Evolutionary conservation across 768 basidiomycete species (phyloP).

Genomic region (Tylopilus intermedius): DNA sequence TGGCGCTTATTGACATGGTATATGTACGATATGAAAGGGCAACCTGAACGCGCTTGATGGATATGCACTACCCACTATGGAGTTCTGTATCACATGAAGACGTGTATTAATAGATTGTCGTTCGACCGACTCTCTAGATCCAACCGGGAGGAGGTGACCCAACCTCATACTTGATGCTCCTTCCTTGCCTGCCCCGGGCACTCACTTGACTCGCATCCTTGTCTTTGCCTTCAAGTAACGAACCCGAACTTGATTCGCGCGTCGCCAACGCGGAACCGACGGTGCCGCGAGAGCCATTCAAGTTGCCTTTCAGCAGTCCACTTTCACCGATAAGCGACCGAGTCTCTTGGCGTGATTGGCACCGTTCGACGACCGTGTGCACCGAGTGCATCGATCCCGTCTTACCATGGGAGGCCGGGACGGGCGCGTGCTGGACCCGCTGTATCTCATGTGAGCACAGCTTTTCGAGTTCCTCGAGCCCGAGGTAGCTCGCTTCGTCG

Average conservation of each 20-base stretch:
- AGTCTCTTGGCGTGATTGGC: slow-evolving; percentile 29
- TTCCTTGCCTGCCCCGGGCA: slow-evolving; percentile 13
- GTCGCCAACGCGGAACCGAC: not conserved
- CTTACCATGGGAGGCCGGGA: slow-evolving; percentile 37
- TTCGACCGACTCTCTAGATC: slow-evolving; percentile 31
- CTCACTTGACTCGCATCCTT: not conserved
- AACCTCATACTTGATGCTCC: not conserved
- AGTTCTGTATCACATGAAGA: no score
- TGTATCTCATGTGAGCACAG: slow-evolving; percentile 68
- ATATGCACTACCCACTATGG: no score
- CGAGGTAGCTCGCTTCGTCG: slow-evolving; percentile 76
- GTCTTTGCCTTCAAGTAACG: slow-evolving; percentile 12
- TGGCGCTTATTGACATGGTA: no score
- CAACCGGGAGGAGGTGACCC: slow-evolving; percentile 41
- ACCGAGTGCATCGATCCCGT: slow-evolving; percentile 55
- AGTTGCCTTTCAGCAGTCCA: slow-evolving; percentile 1
- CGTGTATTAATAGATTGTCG: no score
- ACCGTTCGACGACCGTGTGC: slow-evolving; percentile 55
- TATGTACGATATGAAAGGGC: no score
- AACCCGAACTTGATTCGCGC: slow-evolving; percentile 7
- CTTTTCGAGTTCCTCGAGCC: slow-evolving; percentile 55
- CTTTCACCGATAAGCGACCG: slow-evolving; percentile 4
- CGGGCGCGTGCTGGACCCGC: slow-evolving; percentile 40
- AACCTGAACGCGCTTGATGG: no score
- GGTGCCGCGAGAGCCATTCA: not conserved